These are phyloP conservation scores for Aspergillus sp. DNA, from an alignment of 2,329 filamentous ascomycete genomes.

Conservation along the genomic window DNA sequence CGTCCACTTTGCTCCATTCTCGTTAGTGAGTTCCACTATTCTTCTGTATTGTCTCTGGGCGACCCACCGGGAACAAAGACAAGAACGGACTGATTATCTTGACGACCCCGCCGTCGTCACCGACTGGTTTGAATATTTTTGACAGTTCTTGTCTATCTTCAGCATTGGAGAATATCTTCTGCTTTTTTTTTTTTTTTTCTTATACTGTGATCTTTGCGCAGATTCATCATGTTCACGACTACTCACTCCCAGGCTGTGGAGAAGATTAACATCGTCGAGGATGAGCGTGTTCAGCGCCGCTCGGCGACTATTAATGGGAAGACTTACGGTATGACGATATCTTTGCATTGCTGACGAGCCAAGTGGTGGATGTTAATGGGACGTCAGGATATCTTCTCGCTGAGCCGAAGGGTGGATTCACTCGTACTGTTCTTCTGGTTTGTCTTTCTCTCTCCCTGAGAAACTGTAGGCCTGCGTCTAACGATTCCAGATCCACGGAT, in stretches of 20 bases:
- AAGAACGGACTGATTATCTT: background rate
- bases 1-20: no score
- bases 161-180: no score
- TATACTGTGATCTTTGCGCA: no score
- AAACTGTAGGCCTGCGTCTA: background rate
- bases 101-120: no score
- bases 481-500: slow-evolving; percentile 6
- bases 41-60: no score
- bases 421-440: slow-evolving; percentile 5
- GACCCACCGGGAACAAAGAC: background rate
- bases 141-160: no score
- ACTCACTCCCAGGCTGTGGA: background rate
- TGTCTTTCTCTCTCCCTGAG: background rate
- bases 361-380: background rate
- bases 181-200: no score
- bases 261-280: slow-evolving; percentile 5
- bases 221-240: background rate
- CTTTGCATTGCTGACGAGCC: no score
- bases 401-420: slow-evolving; percentile 3
- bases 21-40: no score
- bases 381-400: slow-evolving; percentile 4
- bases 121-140: no score
- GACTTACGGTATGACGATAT: slow-evolving; percentile 3
- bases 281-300: slow-evolving; percentile 1
- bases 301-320: slow-evolving; percentile 1